Evolutionary conservation across 2,329 filamentous ascomycete genomes (phyloP), one percentile per base, ranked within the genome.

Genomic region (Phyllachora maydis): DNA sequence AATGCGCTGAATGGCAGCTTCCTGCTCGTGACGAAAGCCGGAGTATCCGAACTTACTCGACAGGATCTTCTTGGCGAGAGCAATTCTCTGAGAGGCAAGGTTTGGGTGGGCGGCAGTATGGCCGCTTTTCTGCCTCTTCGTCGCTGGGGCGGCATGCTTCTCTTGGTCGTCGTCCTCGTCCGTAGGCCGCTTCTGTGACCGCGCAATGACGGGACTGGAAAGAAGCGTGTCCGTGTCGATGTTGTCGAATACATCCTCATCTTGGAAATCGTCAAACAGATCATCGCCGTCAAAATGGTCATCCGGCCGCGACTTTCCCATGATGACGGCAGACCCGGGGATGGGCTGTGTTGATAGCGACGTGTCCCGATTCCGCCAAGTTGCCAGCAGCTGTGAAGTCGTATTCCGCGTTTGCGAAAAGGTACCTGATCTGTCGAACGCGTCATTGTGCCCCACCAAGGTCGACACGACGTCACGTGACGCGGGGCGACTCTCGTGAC

Each of bases 11-110:
- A 58, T 56, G 9, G 50, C 51, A 0, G 35, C 44, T 14, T 49
- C 45, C 26, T 59, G 54, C 29, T 58, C 52, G 16, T 56, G 47
- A 1, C 53, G 47, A 24, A 58, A 58, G 6, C 31, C 26, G 0
- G 39, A 30, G 23, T 48, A 43, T 1, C 47, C 48, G 22, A 58
- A 58, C 1, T 41, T 47, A 0, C 49, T 33, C 8, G 32, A 32
- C 7, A 57, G 31, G 3, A 56, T 40, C 6, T 29, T 25, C 5
- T 31, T 32, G 1, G 38, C 34, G 4, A 39, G 23, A 2, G 30
- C 25, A 4, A 28, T 18, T 14, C 32, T 26, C 2, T 14, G 9
- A 7, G 14, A 16, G 5, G n/a, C n/a, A n/a, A n/a, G n/a, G n/a
- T n/a, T n/a, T n/a, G n/a, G n/a, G n/a, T n/a, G n/a, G n/a, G n/a